Conservation (phyloP, 352 stramenopile species). For the Phytopythium ostracodes region DNA sequence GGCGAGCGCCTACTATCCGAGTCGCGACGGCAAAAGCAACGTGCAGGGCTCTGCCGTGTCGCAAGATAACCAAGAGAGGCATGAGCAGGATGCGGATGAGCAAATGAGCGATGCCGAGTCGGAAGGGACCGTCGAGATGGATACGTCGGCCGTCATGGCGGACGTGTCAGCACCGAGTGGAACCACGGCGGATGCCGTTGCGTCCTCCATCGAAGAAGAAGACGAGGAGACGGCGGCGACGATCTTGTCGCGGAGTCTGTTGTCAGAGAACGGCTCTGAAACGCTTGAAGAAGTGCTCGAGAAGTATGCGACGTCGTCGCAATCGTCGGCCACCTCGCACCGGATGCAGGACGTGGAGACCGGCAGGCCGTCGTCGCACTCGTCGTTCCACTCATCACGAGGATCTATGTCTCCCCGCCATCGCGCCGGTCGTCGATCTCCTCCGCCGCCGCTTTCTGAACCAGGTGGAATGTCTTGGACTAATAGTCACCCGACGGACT, state of each 20-base stretch:
- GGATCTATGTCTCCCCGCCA: constrained; percentile 8
- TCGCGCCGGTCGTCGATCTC: constrained; percentile 1
- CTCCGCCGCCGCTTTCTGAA: not conserved
- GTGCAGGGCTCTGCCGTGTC: not conserved
- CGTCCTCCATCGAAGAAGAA: constrained; percentile 4
- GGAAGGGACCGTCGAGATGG: constrained; percentile 33
- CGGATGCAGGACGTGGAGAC: constrained; percentile 36
- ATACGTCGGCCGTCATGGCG: constrained; percentile 30
- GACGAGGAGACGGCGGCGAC: constrained; percentile 17
- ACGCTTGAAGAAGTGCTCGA: constrained; percentile 55
- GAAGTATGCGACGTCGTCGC: constrained; percentile 51
- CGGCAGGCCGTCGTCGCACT: constrained; percentile 11
- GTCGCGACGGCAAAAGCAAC: not conserved
- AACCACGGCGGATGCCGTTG: not conserved
- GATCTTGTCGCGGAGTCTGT: constrained; percentile 25
- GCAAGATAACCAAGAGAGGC: constrained; percentile 8
- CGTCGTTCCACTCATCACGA: constrained; percentile 14
- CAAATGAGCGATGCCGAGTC: constrained; percentile 42
- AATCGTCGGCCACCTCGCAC: constrained; percentile 40
- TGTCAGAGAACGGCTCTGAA: constrained; percentile 38
- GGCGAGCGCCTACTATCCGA: not conserved
- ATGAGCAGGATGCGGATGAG: constrained; percentile 29
- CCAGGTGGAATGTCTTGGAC: not conserved
- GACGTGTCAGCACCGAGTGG: constrained; percentile 3
- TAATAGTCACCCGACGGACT: not conserved